phyloP scores from a whole-genome alignment of 345 rosid genomes.

The Syzygium aromaticum region DNA sequence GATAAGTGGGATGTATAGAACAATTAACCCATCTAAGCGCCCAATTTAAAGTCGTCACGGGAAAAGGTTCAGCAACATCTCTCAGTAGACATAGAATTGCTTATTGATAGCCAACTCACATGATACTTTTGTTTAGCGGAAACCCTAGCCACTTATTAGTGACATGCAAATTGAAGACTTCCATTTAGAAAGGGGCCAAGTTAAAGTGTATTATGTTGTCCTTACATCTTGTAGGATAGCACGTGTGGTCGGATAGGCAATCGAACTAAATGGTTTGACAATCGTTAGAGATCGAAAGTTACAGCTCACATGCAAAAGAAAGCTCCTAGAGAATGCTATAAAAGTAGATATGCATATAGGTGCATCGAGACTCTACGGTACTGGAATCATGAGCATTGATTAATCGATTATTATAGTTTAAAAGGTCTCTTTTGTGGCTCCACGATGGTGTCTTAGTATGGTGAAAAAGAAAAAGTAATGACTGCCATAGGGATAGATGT shows the following conservation, averaged over 20 bases:
- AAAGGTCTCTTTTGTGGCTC: not conserved
- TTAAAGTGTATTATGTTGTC: not conserved
- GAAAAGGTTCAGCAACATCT: not conserved
- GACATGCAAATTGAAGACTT: not conserved
- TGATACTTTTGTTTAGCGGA: not conserved
- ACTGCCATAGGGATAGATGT: not conserved
- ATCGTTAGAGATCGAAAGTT: not conserved
- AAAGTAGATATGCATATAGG: not conserved
- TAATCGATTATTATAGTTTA: not conserved
- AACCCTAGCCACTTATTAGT: not conserved
- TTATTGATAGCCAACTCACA: not conserved
- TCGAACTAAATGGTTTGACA: not conserved
- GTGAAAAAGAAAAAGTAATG: not conserved
- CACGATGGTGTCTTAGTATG: not conserved
- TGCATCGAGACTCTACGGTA: not conserved
- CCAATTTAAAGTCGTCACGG: not conserved
- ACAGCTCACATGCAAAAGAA: not conserved
- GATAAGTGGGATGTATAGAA: not conserved
- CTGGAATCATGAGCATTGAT: not conserved
- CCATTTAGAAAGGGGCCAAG: not conserved
- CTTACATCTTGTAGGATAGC: not conserved
- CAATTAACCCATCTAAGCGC: not conserved
- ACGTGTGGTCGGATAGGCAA: not conserved
- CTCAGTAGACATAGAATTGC: not conserved
- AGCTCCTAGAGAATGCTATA: not conserved